These are phyloP conservation scores for Dimargaris xerosporica DNA, from an alignment of 192 early-diverging fungal species.

Conservation along the genomic window DNA sequence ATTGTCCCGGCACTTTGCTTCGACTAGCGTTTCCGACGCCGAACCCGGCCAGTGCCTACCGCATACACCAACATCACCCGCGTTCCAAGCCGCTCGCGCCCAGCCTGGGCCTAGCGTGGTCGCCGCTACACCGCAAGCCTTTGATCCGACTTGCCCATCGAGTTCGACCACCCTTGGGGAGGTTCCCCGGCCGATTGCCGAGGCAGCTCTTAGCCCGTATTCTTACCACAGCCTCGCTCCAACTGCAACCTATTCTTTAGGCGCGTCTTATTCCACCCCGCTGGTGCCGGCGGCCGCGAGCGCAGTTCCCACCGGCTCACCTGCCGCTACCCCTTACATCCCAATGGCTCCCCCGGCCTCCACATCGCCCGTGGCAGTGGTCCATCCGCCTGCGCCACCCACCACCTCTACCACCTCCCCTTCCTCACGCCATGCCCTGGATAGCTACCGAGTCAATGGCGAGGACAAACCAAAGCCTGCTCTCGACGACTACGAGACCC, in stretches of 20 bases:
- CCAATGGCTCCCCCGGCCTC: not conserved
- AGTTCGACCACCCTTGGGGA: not conserved
- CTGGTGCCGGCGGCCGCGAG: not conserved
- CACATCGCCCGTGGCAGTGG: not conserved
- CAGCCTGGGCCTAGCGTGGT: not conserved
- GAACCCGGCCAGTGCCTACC: not conserved
- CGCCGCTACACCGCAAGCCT: not conserved
- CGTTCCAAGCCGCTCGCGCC: not conserved
- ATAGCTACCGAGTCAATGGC: not conserved
- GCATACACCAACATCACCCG: slow-evolving; percentile 2
- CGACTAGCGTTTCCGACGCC: not conserved
- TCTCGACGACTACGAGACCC: not conserved
- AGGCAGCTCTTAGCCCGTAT: not conserved
- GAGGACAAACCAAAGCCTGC: not conserved
- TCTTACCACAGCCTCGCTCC: not conserved
- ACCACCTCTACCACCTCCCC: not conserved
- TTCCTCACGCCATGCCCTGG: not conserved
- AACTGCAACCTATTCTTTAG: not conserved
- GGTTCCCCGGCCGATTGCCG: not conserved
- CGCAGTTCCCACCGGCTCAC: not conserved
- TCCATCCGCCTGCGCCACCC: not conserved
- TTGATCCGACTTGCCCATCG: not conserved
- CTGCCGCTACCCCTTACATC: not conserved
- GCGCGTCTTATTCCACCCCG: too few relatives aligned
- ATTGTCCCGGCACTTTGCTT: not conserved